Percentiles rank a stretch among this genome's conserved stretches.
These are phyloP conservation scores for Colletotrichum ledebouriae DNA, from an alignment of 2,329 filamentous ascomycete species.

Conservation along the genomic window DNA sequence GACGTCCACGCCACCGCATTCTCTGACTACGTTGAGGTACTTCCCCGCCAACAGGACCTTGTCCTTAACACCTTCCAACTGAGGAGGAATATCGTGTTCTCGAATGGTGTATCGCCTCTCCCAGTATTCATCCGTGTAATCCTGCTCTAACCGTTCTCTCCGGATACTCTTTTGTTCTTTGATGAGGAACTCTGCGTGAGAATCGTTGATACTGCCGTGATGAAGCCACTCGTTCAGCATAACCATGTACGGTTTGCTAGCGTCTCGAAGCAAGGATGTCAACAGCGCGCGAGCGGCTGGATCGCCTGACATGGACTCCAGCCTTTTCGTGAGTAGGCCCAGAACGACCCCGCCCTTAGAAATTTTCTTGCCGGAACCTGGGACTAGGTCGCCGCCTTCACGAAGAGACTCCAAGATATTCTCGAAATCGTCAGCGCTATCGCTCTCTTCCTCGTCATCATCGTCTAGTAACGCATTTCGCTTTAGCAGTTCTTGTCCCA, in stretches of 20 bases:
- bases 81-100: conserved; percentile 90
- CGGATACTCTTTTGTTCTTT: conserved; percentile 97
- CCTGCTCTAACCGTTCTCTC: conserved; percentile 89
- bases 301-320: conserved; percentile 93
- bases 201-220: conserved; percentile 93
- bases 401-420: conserved; percentile 91
- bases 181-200: conserved; percentile 92
- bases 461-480: conserved; percentile 90
- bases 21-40: conserved; percentile 96
- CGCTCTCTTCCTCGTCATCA: conserved; percentile 76
- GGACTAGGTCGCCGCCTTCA: conserved; percentile 85
- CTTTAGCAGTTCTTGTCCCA: conserved; percentile 89
- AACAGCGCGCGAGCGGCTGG: conserved; percentile 87
- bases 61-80: conserved; percentile 90
- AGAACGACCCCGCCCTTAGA: conserved; percentile 98
- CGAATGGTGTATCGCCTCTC: conserved; percentile 96
- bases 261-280: conserved; percentile 85
- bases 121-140: conserved; percentile 99
- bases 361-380: conserved; percentile 86
- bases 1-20: conserved; percentile 95
- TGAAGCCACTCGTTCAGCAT: conserved; percentile 99
- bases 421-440: conserved; percentile 87
- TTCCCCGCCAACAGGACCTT: conserved; percentile 96
- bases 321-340: conserved; percentile 83
- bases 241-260: conserved; percentile 93